Base-by-base conservation (phyloP, 345 rosid species). In the Trapa bicornis region DNA sequence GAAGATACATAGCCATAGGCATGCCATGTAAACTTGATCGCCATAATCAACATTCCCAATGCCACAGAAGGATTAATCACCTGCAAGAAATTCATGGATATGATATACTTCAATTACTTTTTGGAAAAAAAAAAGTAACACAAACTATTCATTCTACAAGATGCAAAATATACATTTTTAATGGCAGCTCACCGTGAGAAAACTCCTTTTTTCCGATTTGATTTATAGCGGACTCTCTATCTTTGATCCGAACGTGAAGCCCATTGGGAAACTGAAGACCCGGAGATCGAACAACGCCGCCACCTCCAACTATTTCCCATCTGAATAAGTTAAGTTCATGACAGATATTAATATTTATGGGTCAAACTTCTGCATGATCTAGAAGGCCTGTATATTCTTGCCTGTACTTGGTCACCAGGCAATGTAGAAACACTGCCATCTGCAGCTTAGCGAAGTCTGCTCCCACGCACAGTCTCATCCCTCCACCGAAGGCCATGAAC, bases 401-500 rank as follows among this genome's bases (percentile, higher is more conserved):
- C 97, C 95, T 87, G 92, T 82, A 88, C 76, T 84, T 87, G 64
- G 96, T 88, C 61, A 91, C 91, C 48, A 90, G 71, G 83, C 87
- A 80, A 71, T 89, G 98, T 67, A 92, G 82, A 75, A 89, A 89
- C 35, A 85, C 83, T 1, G 93, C 98, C 86, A 84, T 84, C 81
- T 92, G 96, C 70, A 86, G 75, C 75, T 86, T 94, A 17, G 99
- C 81, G 75, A 92, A 92, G 65, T 89, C 98, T 43, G 93, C 79
- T 70, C 98, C 98, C 10, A 94, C 95, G 65, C 99, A 94, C 70
- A 94, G 84, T 78, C 99, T 86, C 99, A 90, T 81, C 64, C 99
- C 99, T 17, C 97, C 98, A 16, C 96, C 98, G 72, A 92, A 92
- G 42, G 91, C 96, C 96, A 92, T 87, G 83, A 92, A 94, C 58